These are phyloP conservation scores for Fraxinus nigra DNA, from an alignment of 305 asterid species.

Conservation along the genomic window DNA sequence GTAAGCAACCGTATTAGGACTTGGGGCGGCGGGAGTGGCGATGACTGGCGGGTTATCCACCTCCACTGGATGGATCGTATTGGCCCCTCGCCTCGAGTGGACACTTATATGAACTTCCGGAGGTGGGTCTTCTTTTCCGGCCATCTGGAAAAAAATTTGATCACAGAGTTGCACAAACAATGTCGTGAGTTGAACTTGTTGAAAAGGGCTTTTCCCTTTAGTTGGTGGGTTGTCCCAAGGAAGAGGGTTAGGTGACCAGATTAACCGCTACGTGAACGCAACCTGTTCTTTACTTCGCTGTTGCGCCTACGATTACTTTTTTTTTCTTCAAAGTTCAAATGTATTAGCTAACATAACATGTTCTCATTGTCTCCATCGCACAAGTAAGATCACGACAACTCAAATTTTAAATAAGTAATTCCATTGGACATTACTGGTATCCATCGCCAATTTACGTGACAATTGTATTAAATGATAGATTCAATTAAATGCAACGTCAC, in stretches of 20 bases:
- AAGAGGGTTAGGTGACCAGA: neutral
- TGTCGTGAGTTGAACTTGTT: neutral
- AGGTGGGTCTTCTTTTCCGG: neutral
- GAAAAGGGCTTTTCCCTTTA: neutral
- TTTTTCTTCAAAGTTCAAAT: neutral
- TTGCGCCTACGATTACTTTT: neutral
- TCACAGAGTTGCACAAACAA: neutral
- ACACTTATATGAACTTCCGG: conserved; percentile 6
- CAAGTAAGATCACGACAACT: neutral
- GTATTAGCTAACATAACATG: neutral
- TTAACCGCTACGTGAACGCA: neutral
- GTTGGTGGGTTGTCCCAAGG: neutral
- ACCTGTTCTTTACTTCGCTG: neutral
- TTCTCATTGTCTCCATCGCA: neutral
- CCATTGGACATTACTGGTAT: too few species aligned
- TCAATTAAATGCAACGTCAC: too few species aligned
- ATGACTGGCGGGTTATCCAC: neutral
- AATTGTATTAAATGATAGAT: too few species aligned
- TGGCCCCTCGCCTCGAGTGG: neutral
- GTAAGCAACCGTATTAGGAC: neutral
- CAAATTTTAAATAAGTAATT: neutral
- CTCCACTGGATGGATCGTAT: conserved; percentile 11
- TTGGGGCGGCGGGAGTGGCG: neutral
- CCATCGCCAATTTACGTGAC: too few species aligned
- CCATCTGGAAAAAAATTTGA: neutral